phyloP scores from a whole-genome alignment of 2,329 filamentous ascomycete species.

The Aurifilum marmelostoma region DNA sequence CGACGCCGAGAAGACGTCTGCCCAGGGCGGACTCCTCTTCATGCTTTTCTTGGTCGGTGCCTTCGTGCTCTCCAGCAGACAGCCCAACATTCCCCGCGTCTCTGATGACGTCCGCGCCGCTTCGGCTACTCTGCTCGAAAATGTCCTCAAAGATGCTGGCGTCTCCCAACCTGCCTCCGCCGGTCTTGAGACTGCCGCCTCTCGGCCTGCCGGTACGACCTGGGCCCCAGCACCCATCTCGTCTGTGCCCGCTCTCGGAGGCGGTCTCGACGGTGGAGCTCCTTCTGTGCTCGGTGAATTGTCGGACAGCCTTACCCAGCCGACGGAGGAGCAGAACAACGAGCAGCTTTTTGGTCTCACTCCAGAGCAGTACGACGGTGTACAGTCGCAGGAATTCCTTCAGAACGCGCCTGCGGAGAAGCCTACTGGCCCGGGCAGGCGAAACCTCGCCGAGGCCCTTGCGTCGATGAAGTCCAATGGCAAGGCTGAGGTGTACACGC shows the following conservation, averaged over 20 bases:
- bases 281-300: conserved; percentile 68
- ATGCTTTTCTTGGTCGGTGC: conserved; percentile 97
- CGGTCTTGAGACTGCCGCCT: conserved; percentile 49
- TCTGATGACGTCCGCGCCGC: conserved; percentile 80
- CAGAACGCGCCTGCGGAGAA: conserved; percentile 56
- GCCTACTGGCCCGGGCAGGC: conserved; percentile 65
- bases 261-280: conserved; percentile 52
- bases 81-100: conserved; percentile 75
- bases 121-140: conserved; percentile 76
- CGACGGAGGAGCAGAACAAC: conserved; percentile 82
- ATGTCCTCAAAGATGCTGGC: conserved; percentile 80
- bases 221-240: conserved; percentile 50
- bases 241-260: conserved; percentile 44
- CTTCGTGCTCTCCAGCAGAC: conserved; percentile 87
- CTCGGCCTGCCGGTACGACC: conserved; percentile 55
- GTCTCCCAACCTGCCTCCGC: conserved; percentile 51
- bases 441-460: conserved; percentile 79
- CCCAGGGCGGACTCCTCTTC: conserved; percentile 81
- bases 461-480: conserved; percentile 74
- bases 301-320: conserved; percentile 70
- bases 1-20: conserved; percentile 65
- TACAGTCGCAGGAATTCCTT: conserved; percentile 76
- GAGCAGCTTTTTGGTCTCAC: conserved; percentile 88
- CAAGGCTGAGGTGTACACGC: conserved; percentile 89
- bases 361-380: conserved; percentile 83